Evolutionary conservation across 75 land plant genomes (phyloP), one percentile per base, ranked within the genome.

Genomic region (Cunninghamia lanceolata): DNA sequence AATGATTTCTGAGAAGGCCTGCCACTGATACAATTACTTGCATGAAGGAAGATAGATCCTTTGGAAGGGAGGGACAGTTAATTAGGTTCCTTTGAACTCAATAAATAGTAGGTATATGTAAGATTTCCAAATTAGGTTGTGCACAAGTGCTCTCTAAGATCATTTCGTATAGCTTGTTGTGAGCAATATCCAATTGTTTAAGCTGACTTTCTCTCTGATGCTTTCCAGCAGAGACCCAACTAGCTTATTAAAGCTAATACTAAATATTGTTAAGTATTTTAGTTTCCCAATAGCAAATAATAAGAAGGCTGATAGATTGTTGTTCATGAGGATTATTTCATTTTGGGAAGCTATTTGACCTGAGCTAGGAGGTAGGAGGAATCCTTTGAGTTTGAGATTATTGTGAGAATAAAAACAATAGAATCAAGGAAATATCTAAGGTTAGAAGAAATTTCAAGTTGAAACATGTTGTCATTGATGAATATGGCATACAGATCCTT

Each of bases 121-220:
- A 96, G 91, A 82, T 93, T 91, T 92, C 39, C 70, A 95, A 68
- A 2, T 46, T 85, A 32, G 93, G 91, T 14, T 95, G 89, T 17
- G 30, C 35, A 79, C 96, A 95, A 59, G 95, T 89, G 45, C 54
- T 52, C 34, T 85, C 88, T 0, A 95, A 91, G 14, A 96, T 92
- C 6, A 30, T 84, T 35, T 95, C 94, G 35, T 93, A 88, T 30
- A 96, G 85, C 87, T 86, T 56, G 86, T 96, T 96, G 88, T 93
- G 90, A 1, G 91, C 93, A 82, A 96, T 90, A 82, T 92, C 89
- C 70, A 96, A 88, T 80, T 90, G 92, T 87, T 95, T 92, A 96
- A 16, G 46, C 84, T 88, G 28, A 75, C 84, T 91, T 94, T 82
- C 40, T 83, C 80, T 21, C 87, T 88, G 38, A 96, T 71, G 38